A percentile compares a stretch with the other conserved stretches of the same genome.
Evolutionary conservation across 2,329 filamentous ascomycete genomes (phyloP).

Genomic region (Colletotrichum truncatum): DNA sequence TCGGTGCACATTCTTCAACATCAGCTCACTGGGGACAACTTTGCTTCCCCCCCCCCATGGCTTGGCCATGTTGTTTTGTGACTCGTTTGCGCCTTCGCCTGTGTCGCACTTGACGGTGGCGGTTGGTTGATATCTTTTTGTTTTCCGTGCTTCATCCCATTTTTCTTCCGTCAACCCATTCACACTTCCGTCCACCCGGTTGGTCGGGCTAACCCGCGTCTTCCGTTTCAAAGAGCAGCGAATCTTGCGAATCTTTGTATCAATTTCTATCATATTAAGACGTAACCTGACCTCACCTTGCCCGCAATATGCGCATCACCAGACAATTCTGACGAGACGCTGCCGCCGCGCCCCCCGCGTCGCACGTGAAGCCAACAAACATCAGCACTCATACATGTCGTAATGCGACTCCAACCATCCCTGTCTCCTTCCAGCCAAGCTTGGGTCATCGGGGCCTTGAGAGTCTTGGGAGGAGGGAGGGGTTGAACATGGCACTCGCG

Average conservation of each 20-base stretch:
- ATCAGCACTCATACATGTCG: constrained; percentile 12
- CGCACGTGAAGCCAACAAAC: constrained; percentile 21
- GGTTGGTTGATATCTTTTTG: background rate
- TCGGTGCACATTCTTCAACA: constrained; percentile 17
- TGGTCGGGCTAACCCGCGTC: constrained; percentile 9
- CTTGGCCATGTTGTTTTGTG: background rate
- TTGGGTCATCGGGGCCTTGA: constrained; percentile 16
- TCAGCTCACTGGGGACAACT: background rate
- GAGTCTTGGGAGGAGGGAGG: background rate
- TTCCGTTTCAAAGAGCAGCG: background rate
- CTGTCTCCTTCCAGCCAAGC: constrained; percentile 15
- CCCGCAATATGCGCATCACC: constrained; percentile 15
- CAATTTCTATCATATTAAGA: constrained; percentile 12
- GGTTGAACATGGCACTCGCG: constrained; percentile 19
- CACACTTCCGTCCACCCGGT: constrained; percentile 25
- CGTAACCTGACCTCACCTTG: constrained; percentile 23
- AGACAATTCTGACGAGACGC: constrained; percentile 9
- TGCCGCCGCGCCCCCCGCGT: background rate
- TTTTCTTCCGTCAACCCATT: background rate
- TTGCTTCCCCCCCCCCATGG: background rate
- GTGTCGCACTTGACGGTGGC: background rate
- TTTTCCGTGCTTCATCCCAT: constrained; percentile 16
- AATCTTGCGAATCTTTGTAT: background rate
- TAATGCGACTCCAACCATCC: constrained; percentile 17
- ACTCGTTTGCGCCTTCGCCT: constrained; percentile 15